Evolutionary conservation across 441 rosid genomes (phyloP).

Genomic region (Manihot esculenta): DNA sequence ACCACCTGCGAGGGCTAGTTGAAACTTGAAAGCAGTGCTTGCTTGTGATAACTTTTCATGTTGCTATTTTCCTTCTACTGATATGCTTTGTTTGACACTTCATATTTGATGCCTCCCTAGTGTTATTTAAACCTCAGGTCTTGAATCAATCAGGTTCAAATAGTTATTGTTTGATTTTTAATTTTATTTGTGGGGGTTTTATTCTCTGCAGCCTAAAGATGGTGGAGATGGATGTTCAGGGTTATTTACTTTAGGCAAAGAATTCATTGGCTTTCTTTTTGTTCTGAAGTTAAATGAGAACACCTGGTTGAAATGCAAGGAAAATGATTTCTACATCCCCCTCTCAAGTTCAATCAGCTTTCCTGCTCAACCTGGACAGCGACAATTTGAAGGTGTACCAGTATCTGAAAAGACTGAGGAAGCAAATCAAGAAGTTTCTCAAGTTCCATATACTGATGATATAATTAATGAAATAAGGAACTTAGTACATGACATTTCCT

Average conservation of each 20-base stretch:
- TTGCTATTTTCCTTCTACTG: background rate
- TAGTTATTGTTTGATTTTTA: conserved; percentile 18
- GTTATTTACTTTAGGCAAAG: conserved; percentile 63
- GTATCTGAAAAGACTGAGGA: conserved; percentile 33
- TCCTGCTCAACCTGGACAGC: conserved; percentile 27
- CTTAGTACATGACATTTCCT: conserved; percentile 65
- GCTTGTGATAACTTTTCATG: background rate
- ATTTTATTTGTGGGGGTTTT: conserved; percentile 17
- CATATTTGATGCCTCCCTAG: background rate
- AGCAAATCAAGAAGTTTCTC: conserved; percentile 43
- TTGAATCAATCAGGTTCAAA: conserved; percentile 2
- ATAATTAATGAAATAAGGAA: conserved; percentile 79
- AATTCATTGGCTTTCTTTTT: conserved; percentile 67
- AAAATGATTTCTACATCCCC: conserved; percentile 80
- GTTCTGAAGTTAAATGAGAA: conserved; percentile 73
- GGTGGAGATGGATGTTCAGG: conserved; percentile 58
- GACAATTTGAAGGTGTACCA: conserved; percentile 34
- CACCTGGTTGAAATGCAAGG: conserved; percentile 68
- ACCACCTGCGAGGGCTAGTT: background rate
- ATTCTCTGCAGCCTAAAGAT: conserved; percentile 61
- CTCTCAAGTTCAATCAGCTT: conserved; percentile 48
- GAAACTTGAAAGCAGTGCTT: conserved; percentile 8
- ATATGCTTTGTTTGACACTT: background rate
- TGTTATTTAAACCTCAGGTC: background rate
- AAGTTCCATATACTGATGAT: conserved; percentile 47